Evolutionary conservation across 2,329 filamentous ascomycete genomes (phyloP), one percentile per base, ranked within the genome.

Genomic region (Colletotrichum falcatum): DNA sequence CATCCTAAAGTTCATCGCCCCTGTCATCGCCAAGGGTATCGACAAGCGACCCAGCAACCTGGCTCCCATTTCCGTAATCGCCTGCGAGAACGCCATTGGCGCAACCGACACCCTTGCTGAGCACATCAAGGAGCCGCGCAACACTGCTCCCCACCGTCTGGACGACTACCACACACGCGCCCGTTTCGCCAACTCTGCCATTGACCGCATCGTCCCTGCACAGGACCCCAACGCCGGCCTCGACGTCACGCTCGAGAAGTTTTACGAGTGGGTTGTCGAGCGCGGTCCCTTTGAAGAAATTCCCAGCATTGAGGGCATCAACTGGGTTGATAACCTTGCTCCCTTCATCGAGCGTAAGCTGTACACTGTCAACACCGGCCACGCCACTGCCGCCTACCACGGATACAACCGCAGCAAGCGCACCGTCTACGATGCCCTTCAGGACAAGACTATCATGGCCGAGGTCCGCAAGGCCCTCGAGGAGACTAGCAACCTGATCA

Each of bases 341-440:
- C 96, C 96, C 68, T 99, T 95, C 85, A 98, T 99, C 78, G 96
- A 99, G 90, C 95, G 96, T 82, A 99, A 99, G 89, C 91, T 99
- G 74, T 99, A 95, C 88, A 99, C 96, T 28, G 95, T 99, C 88
- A 99, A 99, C 89, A 99, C 96, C 28, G 93, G 94, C 66, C 96
- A 99, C 80, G 96, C 96, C 71, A 97, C 95, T 9, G 95, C 95
- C 26, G 95, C 96, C 71, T 98, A 98, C 88, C 95, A 96, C 82
- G 95, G 95, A 65, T 93, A 97, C 88, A 88, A 94, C 84, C 89
- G 91, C 74, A 91, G 93, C 78, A 95, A 97, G 87, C 87, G 89
- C 78, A 97, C 92, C 71, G 94, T 99, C 75, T 94, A 96, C 79
- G 95, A 98, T 77, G 92, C 95, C 11, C 88, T 98, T 74, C 89